Evolutionary conservation across 164 flowering plant species (phyloP).

Genomic region (Kingdonia uniflora): DNA sequence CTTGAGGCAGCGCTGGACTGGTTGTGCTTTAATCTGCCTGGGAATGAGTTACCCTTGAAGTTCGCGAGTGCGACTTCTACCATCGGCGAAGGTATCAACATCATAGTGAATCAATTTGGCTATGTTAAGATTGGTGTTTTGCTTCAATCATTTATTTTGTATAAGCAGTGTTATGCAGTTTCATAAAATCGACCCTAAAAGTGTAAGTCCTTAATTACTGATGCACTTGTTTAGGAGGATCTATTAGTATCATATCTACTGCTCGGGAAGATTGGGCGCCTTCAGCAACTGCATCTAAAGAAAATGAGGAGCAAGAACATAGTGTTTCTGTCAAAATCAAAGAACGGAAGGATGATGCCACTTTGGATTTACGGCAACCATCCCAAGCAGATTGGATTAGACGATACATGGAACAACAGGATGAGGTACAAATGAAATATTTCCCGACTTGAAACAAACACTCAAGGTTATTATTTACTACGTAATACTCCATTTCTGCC

Average conservation of each 20-base stretch:
- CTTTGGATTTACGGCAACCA: slow-evolving; percentile 31
- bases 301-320: slow-evolving; percentile 20
- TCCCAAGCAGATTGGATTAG: slow-evolving; percentile 95
- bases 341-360: slow-evolving; percentile 32
- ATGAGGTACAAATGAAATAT: slow-evolving; percentile 45
- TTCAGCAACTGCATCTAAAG: slow-evolving; percentile 15
- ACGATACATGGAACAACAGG: slow-evolving; percentile 69
- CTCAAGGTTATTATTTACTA: too few species aligned
- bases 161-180: too few species aligned
- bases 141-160: too few species aligned
- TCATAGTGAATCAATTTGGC: not conserved
- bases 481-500: too few species aligned
- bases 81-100: slow-evolving; percentile 34
- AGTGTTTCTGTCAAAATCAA: slow-evolving; percentile 34
- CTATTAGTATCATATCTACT: slow-evolving; percentile 51
- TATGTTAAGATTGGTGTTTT: not conserved
- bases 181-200: too few species aligned
- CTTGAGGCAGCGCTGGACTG: slow-evolving; percentile 87
- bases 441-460: too few species aligned
- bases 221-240: slow-evolving; percentile 31
- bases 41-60: slow-evolving; percentile 72
- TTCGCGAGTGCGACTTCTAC: slow-evolving; percentile 62
- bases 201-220: not conserved
- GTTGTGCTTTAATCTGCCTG: slow-evolving; percentile 73
- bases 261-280: slow-evolving; percentile 56